Evolutionary conservation across 1,139 yeast genomes (phyloP), one percentile per base, ranked within the genome.

Genomic region (Williopsis jadinii): DNA sequence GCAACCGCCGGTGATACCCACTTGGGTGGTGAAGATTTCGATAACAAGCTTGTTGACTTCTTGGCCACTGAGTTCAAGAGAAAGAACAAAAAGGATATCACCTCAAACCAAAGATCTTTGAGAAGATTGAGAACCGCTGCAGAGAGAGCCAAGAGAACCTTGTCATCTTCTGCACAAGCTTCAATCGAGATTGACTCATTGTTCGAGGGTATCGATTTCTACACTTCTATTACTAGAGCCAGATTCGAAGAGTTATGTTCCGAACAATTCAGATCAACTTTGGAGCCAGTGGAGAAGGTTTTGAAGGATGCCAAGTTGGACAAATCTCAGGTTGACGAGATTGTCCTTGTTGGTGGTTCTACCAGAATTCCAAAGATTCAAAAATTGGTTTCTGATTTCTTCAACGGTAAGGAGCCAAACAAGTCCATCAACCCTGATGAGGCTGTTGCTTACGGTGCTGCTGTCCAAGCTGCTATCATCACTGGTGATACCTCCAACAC

Each of bases 1-100:
- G 90, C 97, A 50, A 88, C 97, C 56, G 96, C 96, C 46, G 97
- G 97, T 83, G 96, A 88, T 71, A 88, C 97, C 53, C 97, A 88
- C 71, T 78, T 88, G 74, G 97, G 97, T 75, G 97, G 97, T 77
- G 96, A 88, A 68, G 92, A 83, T 67, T 83, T 83, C 61, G 92
- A 83, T 68, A 79, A 81, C 70, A 77, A 84, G 68, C 70, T 83
- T 59, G 84, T 83, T 48, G 82, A 70, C 64, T 81, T 74, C 70
- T 80, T 84, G 69, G 80, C 81, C 57, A 71, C 73, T 51, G 92
- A 84, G 62, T 84, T 84, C 75, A 80, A 83, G 78, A 79, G 87
- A 72, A 84, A 84, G 75, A 71, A 81, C 64, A 81, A 80, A 66
- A 73, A 77, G 62, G 94, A 84, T 62, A 66, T 84, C 54, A 71